A percentile compares a stretch with the other conserved stretches of the same genome.
These are phyloP conservation scores for Neurospora sp. DNA, from an alignment of 495 filamentous ascomycete species.

Conservation along the genomic window DNA sequence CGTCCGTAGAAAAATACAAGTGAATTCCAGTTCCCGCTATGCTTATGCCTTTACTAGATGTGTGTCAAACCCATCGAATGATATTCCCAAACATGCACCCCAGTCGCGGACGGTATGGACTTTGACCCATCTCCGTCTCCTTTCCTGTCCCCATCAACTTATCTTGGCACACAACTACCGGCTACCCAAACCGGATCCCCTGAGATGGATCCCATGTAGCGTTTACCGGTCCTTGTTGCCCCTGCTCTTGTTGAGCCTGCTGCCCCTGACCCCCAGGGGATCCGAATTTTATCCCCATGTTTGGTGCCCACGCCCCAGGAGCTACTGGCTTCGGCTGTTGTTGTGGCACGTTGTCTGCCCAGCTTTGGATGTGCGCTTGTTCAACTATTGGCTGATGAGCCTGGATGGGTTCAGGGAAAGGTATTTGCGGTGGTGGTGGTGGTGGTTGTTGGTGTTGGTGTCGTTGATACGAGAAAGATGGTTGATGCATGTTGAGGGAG, in stretches of 20 bases:
- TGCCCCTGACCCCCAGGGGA: background rate
- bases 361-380: slow-evolving; percentile 38
- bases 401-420: slow-evolving; percentile 8
- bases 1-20: background rate
- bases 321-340: slow-evolving; percentile 43
- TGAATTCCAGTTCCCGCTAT: background rate
- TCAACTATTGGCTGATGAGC: slow-evolving; percentile 24
- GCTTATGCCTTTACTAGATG: background rate
- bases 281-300: slow-evolving; percentile 68
- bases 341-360: slow-evolving; percentile 38
- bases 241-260: slow-evolving; percentile 1
- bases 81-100: background rate
- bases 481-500: slow-evolving; percentile 27
- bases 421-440: slow-evolving; percentile 4
- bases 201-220: slow-evolving; percentile 52
- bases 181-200: slow-evolving; percentile 51
- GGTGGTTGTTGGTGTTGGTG: slow-evolving; percentile 1
- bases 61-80: background rate
- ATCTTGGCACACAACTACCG: background rate
- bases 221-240: slow-evolving; percentile 5
- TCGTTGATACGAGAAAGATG: background rate
- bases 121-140: slow-evolving; percentile 6
- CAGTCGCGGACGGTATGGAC: slow-evolving; percentile 19
- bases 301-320: slow-evolving; percentile 62
- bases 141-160: no score